These are phyloP conservation scores for Grifola frondosa DNA, from an alignment of 1,284 basidiomycete genomes.

Conservation along the genomic window DNA sequence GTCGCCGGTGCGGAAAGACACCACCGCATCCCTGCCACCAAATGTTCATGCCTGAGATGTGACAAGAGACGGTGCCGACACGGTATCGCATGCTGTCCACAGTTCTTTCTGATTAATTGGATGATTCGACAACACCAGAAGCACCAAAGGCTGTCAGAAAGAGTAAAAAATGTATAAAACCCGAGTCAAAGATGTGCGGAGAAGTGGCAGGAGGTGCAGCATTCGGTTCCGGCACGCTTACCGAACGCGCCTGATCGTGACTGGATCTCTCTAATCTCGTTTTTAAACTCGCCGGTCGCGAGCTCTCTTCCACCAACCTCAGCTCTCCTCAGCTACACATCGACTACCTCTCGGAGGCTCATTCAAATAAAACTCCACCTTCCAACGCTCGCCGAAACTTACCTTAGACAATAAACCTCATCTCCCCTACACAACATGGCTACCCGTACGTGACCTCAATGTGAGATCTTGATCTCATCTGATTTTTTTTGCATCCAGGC, in stretches of 20 bases:
- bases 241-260: no score
- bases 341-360: slow-evolving; percentile 3
- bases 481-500: slow-evolving; percentile 45
- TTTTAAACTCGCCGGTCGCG: neutral
- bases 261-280: no score
- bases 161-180: no score
- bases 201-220: no score
- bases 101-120: no score
- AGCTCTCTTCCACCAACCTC: neutral
- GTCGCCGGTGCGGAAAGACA: neutral
- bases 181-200: no score
- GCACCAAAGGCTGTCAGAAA: no score
- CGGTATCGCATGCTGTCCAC: no score
- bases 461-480: neutral
- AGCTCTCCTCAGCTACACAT: neutral
- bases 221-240: no score
- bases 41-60: no score
- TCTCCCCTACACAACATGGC: slow-evolving; percentile 47
- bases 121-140: no score
- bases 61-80: slow-evolving; percentile 7
- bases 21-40: no score
- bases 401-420: neutral
- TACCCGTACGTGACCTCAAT: slow-evolving; percentile 50
- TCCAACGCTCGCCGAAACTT: neutral
- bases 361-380: slow-evolving; percentile 1